Conservation (phyloP, 148 eudicot species). For the Vaccinium corymbosum region DNA sequence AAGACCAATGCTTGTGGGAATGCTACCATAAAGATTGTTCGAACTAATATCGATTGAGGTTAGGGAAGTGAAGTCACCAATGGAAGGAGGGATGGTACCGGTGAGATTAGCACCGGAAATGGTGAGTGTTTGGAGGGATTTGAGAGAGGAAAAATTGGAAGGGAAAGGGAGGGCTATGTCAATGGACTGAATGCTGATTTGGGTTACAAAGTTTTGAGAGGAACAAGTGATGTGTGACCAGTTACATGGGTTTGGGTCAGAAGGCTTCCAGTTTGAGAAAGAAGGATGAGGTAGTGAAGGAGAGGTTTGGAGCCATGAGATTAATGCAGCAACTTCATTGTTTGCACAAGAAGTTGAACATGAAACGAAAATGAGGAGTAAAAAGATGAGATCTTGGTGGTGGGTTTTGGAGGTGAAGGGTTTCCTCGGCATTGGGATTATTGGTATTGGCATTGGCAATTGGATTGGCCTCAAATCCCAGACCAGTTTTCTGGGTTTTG, state of each 20-base stretch:
- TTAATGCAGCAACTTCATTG: constrained; percentile 16
- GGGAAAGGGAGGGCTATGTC: constrained; percentile 55
- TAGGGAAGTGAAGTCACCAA: constrained; percentile 49
- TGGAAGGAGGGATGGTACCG: constrained; percentile 50
- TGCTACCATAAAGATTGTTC: constrained; percentile 51
- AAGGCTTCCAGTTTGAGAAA: constrained; percentile 40
- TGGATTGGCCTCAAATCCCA: constrained; percentile 58
- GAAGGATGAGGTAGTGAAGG: constrained; percentile 17
- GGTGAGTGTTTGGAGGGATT: constrained; percentile 35
- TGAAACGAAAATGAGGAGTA: constrained; percentile 15
- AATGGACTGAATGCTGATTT: constrained; percentile 46
- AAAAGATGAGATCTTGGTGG: constrained; percentile 16
- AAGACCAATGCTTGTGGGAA: constrained; percentile 57
- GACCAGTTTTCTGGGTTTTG: constrained; percentile 41
- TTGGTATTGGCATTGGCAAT: constrained; percentile 8
- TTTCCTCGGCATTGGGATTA: constrained; percentile 47
- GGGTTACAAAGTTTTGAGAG: constrained; percentile 36
- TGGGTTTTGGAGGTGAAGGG: constrained; percentile 21
- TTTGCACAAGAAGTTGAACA: constrained; percentile 17
- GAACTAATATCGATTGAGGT: constrained; percentile 46
- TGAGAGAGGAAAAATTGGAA: constrained; percentile 45
- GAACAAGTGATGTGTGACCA: constrained; percentile 76
- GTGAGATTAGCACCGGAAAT: constrained; percentile 67
- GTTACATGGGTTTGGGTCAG: constrained; percentile 67
- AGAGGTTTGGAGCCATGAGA: constrained; percentile 19